A percentile compares a stretch with the other conserved stretches of the same genome.
phyloP scores from a whole-genome alignment of 331 rosid genomes.

The Ulmus americana region DNA sequence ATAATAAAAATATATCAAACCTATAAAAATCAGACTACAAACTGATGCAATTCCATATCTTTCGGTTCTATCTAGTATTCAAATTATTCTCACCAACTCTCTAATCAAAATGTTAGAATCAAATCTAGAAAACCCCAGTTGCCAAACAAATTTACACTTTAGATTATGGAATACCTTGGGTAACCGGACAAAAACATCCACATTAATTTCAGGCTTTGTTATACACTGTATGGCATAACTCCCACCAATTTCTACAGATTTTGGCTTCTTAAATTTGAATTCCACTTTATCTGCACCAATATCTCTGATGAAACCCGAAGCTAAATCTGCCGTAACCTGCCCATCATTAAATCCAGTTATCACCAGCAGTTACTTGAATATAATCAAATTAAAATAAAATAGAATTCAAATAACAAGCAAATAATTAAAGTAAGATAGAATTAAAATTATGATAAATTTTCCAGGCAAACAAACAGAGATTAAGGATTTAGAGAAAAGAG shows the following conservation, averaged over 20 bases:
- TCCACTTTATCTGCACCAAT: constrained; percentile 84
- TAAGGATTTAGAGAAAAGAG: background rate
- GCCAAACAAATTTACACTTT: no score
- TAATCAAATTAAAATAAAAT: background rate
- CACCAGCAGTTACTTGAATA: background rate
- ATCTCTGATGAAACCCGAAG: constrained; percentile 58
- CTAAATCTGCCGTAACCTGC: constrained; percentile 58
- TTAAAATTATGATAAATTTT: no score
- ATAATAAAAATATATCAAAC: background rate
- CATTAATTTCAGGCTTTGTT: constrained; percentile 55
- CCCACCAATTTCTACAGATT: constrained; percentile 48
- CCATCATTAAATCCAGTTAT: background rate
- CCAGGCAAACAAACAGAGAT: background rate
- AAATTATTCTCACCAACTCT: background rate
- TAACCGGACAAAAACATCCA: constrained; percentile 63
- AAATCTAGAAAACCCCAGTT: no score
- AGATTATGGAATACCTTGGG: constrained; percentile 50
- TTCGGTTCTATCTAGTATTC: background rate
- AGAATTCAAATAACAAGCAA: background rate
- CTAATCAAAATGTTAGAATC: background rate
- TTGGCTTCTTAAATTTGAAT: constrained; percentile 66
- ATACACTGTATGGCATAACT: constrained; percentile 60
- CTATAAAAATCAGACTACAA: background rate
- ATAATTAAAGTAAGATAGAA: background rate
- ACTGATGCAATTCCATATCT: background rate